Conservation (phyloP, 2,329 filamentous ascomycete species). For the Grosmannia serpens region DNA sequence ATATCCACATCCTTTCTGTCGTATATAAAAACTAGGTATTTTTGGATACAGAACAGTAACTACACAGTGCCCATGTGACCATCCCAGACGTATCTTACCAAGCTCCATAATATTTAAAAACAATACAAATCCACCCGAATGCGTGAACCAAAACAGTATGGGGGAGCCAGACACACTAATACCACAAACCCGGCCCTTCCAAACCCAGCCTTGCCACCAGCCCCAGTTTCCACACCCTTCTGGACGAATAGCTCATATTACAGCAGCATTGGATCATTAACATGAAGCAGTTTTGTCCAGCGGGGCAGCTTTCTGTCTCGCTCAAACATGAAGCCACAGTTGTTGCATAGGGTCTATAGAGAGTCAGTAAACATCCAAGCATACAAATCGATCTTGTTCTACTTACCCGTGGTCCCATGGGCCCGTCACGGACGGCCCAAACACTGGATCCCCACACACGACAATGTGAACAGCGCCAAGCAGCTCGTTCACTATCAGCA, state of each 20-base stretch:
- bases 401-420: slow-evolving; percentile 69
- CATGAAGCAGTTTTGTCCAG: slow-evolving; percentile 62
- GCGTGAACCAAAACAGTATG: background rate
- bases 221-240: background rate
- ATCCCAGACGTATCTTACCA: background rate
- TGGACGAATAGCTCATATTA: background rate
- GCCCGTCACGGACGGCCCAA: slow-evolving; percentile 91
- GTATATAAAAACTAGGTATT: background rate
- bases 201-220: background rate
- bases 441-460: slow-evolving; percentile 78
- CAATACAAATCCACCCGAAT: background rate
- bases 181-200: background rate
- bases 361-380: slow-evolving; percentile 4
- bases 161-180: background rate
- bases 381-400: slow-evolving; percentile 2
- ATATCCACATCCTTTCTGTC: background rate
- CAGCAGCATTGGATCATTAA: slow-evolving; percentile 16
- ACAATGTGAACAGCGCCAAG: slow-evolving; percentile 85
- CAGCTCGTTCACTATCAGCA: slow-evolving; percentile 64
- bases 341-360: slow-evolving; percentile 71
- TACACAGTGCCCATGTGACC: background rate
- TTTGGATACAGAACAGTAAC: background rate
- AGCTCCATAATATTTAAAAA: background rate
- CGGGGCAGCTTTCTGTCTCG: slow-evolving; percentile 72
- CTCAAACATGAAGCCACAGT: slow-evolving; percentile 83